Base-by-base conservation (phyloP, 768 basidiomycete genomes). In the Psilocybe azurescens region DNA sequence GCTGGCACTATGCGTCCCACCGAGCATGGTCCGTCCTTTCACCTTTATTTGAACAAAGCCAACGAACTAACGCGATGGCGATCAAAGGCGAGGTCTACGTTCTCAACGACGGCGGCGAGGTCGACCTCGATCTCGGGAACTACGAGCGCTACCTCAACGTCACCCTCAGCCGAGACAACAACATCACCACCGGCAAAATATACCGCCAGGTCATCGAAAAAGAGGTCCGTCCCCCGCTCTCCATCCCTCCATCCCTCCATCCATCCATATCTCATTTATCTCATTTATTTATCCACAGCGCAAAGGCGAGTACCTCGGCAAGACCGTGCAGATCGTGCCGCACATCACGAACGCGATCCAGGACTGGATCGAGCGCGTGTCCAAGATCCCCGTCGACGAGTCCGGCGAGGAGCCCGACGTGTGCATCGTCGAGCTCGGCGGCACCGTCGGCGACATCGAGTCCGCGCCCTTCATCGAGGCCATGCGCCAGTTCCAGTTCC, bases 401-500 rank as follows among this genome's bases (percentile, higher is more conserved):
- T 94, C 95, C 13, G 94, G 88, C 20, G 89, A 96, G 69, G 87
- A 89, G 71, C 96, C 97, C 0, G 97, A 99, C 72, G 90, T 99
- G 46, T 99, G 97, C 77, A 97, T 99, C 67, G 88, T 99, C 65
- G 97, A 99, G 94, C 91, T 99, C 63, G 97, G 97, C 59, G 97
- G 97, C 20, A 99, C 97, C 0, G 97, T 99, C 14, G 97, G 97
- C 49, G 97, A 99, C 70, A 99, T 99, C 73, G 97, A 99, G 70
- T 97, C 95, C 5, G 96, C 96, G 3, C 97, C 97, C 2, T 99
- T 99, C 75, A 83, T 99, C 50, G 97, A 99, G 75, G 97, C 97
- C 0, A 95, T 99, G 91, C 89, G 97, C n/a, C 97, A 99, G 75
- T 99, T 99, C 83, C 97, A 99, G 73, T 98, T 98, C 82, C 90